Base-by-base conservation (phyloP, 2,329 filamentous ascomycete species). In the Lecanicillium sp. region DNA sequence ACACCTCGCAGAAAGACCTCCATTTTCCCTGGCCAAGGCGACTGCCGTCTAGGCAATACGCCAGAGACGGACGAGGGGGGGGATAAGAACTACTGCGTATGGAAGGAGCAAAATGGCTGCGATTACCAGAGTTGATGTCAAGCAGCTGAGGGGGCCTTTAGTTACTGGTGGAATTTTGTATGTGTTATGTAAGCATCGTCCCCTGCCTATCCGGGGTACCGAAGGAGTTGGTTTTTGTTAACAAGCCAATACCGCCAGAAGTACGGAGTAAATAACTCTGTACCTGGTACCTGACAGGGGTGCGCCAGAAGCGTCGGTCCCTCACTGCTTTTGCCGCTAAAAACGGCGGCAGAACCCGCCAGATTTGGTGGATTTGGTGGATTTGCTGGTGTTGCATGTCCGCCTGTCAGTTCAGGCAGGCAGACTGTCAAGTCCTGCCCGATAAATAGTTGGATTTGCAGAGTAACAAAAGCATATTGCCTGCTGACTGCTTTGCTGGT, bases 1-100 rank as follows among this genome's bases (percentile, higher is more conserved):
- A 79, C 62, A 9, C 69, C 67, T 12, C 44, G 52, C 27, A 78
- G 54, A 29, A 69, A 69, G 11, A 73, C 67, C 51, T 78, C 73
- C 69, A 79, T 77, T 12, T 42, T 17, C 21, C 7, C 26, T 9
- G 4, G 11, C 24, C 23, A 41, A 41, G 24, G 24, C 26, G 11
- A 23, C 19, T 32, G 17, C 12, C 12, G 26, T 29, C 7, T 29
- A 29, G 7, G 26, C 26, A 7, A 29, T 29, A 29, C 12, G 12
- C 7, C 26, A 29, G 26, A 29, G 26, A 29, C 26, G 12, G 26
- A 29, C 12, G 26, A 29, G 26, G 12, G 26, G 26, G 26, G 12
- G 26, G 26, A 29, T 29, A 29, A 29, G 26, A 29, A 29, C 7
- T 29, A 29, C 26, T 29, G 26, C 26, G 26, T 29, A 29, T 29